Evolutionary conservation across 345 rosid species (phyloP).

Genomic region (Kandelia obovata): DNA sequence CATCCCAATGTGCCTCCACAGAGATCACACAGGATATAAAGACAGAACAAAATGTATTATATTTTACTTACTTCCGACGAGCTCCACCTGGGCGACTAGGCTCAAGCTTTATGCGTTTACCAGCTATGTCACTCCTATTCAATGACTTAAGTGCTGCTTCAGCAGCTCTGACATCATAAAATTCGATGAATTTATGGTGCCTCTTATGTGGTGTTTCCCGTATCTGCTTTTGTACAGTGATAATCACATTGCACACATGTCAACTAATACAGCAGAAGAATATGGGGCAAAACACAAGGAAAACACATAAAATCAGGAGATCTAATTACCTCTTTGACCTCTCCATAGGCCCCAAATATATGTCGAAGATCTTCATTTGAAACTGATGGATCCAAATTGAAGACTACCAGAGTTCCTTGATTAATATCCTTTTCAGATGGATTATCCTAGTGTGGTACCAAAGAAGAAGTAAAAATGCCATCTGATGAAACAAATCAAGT

Average conservation of each 20-base stretch:
- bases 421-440: slow-evolving; percentile 78
- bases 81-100: slow-evolving; percentile 90
- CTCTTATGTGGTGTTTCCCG: slow-evolving; percentile 83
- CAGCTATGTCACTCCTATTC: slow-evolving; percentile 72
- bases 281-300: not conserved
- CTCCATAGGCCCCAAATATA: slow-evolving; percentile 68
- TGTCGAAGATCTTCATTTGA: slow-evolving; percentile 65
- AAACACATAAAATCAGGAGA: not conserved
- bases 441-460: slow-evolving; percentile 44
- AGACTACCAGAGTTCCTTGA: slow-evolving; percentile 77
- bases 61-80: slow-evolving; percentile 40
- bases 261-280: slow-evolving; percentile 16
- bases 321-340: slow-evolving; percentile 68
- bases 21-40: not conserved
- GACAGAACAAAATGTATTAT: not conserved
- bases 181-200: slow-evolving; percentile 81
- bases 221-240: slow-evolving; percentile 46
- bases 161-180: slow-evolving; percentile 76
- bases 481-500: not conserved
- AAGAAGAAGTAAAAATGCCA: not conserved
- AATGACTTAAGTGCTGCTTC: slow-evolving; percentile 71
- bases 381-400: slow-evolving; percentile 76
- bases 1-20: not conserved
- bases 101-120: slow-evolving; percentile 80
- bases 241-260: slow-evolving; percentile 26